phyloP scores from a whole-genome alignment of 2,329 filamentous ascomycete genomes.

The Hymenoscyphus scutula region DNA sequence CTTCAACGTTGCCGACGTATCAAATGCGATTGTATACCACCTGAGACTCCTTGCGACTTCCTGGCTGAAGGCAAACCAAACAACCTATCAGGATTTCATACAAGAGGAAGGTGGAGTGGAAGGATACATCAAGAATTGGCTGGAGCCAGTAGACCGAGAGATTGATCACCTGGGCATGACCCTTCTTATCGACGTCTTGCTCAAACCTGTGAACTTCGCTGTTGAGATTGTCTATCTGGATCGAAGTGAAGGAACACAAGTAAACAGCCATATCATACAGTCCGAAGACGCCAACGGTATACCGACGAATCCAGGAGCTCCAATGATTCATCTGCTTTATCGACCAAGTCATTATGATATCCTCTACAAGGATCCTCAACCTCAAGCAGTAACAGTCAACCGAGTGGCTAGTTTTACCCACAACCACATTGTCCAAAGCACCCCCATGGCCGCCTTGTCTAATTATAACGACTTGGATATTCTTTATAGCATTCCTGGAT shows the following conservation, averaged over 20 bases:
- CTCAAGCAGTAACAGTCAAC: constrained; percentile 41
- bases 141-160: constrained; percentile 76
- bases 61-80: constrained; percentile 74
- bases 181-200: constrained; percentile 72
- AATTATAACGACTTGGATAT: constrained; percentile 29
- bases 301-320: constrained; percentile 40
- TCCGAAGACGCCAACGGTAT: constrained; percentile 41
- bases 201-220: constrained; percentile 74
- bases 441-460: constrained; percentile 38
- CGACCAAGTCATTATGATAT: constrained; percentile 90
- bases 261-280: constrained; percentile 55
- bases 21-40: constrained; percentile 82
- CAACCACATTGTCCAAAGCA: constrained; percentile 44
- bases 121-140: constrained; percentile 65
- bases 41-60: constrained; percentile 77
- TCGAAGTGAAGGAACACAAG: constrained; percentile 72
- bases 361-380: constrained; percentile 63
- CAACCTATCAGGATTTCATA: constrained; percentile 71
- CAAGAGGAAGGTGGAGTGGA: constrained; percentile 55
- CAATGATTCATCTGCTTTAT: constrained; percentile 59
- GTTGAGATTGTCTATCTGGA: constrained; percentile 92
- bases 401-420: constrained; percentile 48
- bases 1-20: constrained; percentile 70
- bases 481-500: constrained; percentile 34
- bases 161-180: constrained; percentile 88